Evolutionary conservation across 768 basidiomycete species (phyloP), one percentile per base, ranked within the genome.

Genomic region (Serendipita sp.): DNA sequence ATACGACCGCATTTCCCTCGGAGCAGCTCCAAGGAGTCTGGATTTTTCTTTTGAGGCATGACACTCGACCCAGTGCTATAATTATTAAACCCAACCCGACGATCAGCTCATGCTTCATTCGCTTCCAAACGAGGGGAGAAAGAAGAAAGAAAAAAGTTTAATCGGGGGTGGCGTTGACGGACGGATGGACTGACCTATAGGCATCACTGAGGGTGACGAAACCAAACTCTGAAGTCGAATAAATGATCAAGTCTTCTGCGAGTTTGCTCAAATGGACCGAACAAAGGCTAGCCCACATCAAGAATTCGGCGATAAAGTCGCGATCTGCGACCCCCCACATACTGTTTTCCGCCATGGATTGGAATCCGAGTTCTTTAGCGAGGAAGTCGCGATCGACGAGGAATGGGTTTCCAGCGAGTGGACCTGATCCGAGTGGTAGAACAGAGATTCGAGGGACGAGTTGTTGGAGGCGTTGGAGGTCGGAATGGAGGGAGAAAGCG

Each of bases 31-130:
- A 96, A 78, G 8, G 95, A 97, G 73, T 98, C 96, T 0, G 94
- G 91, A 72, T 97, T 97, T 77, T 98, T 99, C 78, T 99, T 98
- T 73, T 98, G 96, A 3, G 96, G 96, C 96, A 99, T 99, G 73
- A 99, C 97, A 69, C 94, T 97, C 45, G 94, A 97, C 4, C 96
- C 96, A 48, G 96, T 99, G 72, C 93, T 97, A 68, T 23, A 32
- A 60, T 64, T n/a, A n/a, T n/a, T n/a, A n/a, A n/a, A 48, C 66
- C 34, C 56, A 65, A 66, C 60, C 45, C 10, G 3, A 1, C 16
- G 7, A 11, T 15, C 11, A 8, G 30, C 46, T 34, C 10, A 3
- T 41, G 4, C 38, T 41, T 41, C 38, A 4, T 41, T 41, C 38
- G 13, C 4, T 4, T 41, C 13, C 4, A 41, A 41, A n/a, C n/a